A percentile compares a stretch with the other conserved stretches of the same genome.
Evolutionary conservation across 495 filamentous ascomycete species (phyloP).

Genomic region (Oidiodendron maius): DNA sequence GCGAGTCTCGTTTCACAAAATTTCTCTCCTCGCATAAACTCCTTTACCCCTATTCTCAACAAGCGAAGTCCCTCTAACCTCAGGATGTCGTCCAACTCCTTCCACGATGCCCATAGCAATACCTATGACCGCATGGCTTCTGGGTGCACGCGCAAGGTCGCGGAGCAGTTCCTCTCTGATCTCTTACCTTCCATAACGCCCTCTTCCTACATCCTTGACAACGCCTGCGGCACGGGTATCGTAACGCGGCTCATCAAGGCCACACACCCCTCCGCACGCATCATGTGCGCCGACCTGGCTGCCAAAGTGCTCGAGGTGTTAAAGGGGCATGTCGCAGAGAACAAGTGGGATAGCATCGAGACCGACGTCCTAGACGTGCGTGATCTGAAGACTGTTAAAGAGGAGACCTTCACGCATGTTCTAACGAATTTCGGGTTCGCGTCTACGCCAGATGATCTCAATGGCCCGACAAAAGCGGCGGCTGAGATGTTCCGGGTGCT

Average conservation of each 20-base stretch:
- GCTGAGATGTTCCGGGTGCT: conserved; percentile 13
- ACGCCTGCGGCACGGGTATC: conserved; percentile 18
- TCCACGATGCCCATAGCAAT: conserved; percentile 2
- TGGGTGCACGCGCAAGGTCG: not conserved
- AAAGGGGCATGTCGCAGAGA: not conserved
- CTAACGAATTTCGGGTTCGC: conserved; percentile 41
- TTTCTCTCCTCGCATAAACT: too few species aligned
- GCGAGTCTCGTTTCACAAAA: too few species aligned
- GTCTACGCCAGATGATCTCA: not conserved
- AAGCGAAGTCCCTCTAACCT: too few species aligned
- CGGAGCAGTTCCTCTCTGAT: conserved; percentile 1
- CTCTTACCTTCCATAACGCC: conserved; percentile 4
- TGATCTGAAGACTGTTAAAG: conserved; percentile 50
- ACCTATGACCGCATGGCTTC: conserved; percentile 4
- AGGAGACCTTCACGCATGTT: conserved; percentile 50
- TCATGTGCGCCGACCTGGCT: conserved; percentile 4
- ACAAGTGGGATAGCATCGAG: conserved; percentile 7
- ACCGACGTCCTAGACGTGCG: conserved; percentile 3
- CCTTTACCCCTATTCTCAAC: too few species aligned
- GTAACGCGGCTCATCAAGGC: conserved; percentile 15
- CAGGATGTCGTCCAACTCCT: not conserved
- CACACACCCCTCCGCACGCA: not conserved
- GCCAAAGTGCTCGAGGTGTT: conserved; percentile 5
- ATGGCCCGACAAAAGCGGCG: not conserved
- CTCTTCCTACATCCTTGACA: conserved; percentile 15